Base-by-base conservation (phyloP, 371 early-diverging fungal genomes). In the Aphelidium insulamus region DNA sequence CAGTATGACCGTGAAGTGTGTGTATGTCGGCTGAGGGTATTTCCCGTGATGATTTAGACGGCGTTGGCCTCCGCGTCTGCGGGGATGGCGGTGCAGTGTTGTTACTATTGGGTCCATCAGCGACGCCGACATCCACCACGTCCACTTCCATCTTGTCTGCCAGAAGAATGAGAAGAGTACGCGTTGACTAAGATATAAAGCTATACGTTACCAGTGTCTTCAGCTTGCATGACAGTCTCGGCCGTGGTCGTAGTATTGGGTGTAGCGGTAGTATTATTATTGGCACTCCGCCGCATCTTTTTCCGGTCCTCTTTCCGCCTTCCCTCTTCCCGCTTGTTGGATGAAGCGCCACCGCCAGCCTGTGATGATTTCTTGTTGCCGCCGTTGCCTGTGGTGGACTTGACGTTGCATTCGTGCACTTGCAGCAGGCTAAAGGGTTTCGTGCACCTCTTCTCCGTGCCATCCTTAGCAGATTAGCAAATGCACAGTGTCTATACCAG, bases 1-100 rank as follows among this genome's bases (percentile, higher is more conserved):
- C 57, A 43, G 0, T 52, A 44, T 10, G 85, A 78, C 50, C 80
- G 81, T 90, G 90, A 92, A 14, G 78, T 59, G 43, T 81, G 68
- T 5, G 75, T 56, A 67, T 66, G 14, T 44, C 49, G 4, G 50
- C 46, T 20, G 52, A 37, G 15, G 44, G 38, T 11, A 43, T 38
- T 20, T 44, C 28, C 27, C 26, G 33, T 24, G 17, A 37, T 21
- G 9, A 35, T 15, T 28, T 49, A 49, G 0, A 43, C 55, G 9
- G 46, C 50, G 20, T 46, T 51, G 17, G 45, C 38, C 21, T 50
- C 49, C 32, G 48, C 51, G n/a, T 37, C 46, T 30, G 26, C 45
- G 41, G 46, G 48, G 21, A n/a, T n/a, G n/a, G n/a, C n/a, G n/a
- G n/a, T n/a, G 53, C 45, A 9, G 58, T 59, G 11, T 55, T 42